These are phyloP conservation scores for Gossypium gossypioides DNA, from an alignment of 441 rosid species.

Conservation along the genomic window DNA sequence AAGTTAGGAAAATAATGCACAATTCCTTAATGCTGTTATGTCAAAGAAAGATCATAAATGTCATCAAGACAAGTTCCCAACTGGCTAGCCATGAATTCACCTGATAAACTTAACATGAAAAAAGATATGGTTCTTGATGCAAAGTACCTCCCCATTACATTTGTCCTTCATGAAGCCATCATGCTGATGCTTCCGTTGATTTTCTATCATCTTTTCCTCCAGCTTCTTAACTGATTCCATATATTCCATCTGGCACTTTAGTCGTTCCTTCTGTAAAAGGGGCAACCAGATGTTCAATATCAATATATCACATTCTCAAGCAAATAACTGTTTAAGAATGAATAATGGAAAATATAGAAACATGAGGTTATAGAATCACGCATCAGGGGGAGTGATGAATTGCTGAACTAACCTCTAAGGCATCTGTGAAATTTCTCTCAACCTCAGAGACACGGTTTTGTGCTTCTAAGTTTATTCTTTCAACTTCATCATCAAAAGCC, in stretches of 20 bases:
- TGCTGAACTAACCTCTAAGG: conserved; percentile 65
- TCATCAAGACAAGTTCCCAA: neutral
- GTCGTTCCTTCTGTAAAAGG: conserved; percentile 60
- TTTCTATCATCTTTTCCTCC: conserved; percentile 71
- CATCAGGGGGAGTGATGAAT: neutral
- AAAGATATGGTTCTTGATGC: conserved; percentile 5
- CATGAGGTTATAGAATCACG: neutral
- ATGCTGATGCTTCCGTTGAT: conserved; percentile 52
- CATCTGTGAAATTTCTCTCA: conserved; percentile 74
- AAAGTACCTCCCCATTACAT: conserved; percentile 51
- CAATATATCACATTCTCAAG: neutral
- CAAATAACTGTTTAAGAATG: neutral
- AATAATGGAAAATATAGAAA: neutral
- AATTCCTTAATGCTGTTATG: neutral
- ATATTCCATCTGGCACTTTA: conserved; percentile 91
- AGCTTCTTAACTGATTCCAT: conserved; percentile 87
- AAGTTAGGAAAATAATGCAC: conserved; percentile 4
- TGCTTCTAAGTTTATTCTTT: conserved; percentile 68
- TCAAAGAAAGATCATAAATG: neutral
- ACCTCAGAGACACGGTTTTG: conserved; percentile 62
- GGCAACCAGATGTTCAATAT: neutral
- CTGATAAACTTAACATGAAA: conserved; percentile 5
- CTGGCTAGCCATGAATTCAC: conserved; percentile 9
- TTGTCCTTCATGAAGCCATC: conserved; percentile 32
- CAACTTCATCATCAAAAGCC: conserved; percentile 74